Base-by-base conservation (phyloP, 1,284 basidiomycete species). In the Ceratobasidium sp. region DNA sequence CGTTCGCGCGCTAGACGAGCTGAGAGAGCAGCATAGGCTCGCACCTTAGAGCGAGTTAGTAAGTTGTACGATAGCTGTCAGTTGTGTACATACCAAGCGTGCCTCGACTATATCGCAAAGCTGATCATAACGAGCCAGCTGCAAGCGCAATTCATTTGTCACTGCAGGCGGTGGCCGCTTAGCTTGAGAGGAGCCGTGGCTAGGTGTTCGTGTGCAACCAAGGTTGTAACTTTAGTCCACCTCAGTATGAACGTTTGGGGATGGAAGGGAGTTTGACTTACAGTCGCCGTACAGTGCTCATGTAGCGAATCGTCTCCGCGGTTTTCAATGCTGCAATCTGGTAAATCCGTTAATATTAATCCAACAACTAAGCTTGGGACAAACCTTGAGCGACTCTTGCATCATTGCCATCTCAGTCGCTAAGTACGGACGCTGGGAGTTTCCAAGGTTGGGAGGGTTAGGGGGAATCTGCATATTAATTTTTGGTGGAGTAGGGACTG, bases 91-190 rank as follows among this genome's bases (percentile, higher is more conserved):
- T 82, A 90, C 92, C 78, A 94, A 81, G 71, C 90, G 89, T 47
- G 89, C 86, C 81, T 94, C 92, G 67, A 94, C 88, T 2, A 88
- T 85, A 81, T 94, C 92, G 79, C 91, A 93, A 7, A 94, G 80
- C 80, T 92, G 91, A 80, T 94, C 91, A 79, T 91, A 94, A 80
- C 88, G 90, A 81, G 92, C 91, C 1, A 93, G 84, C 80, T 93
- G 92, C 47, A 88, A 87, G 15, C 92, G 91, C 28, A 94, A 85
- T 17, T 90, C 86, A 5, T 88, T 85, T 6, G 88, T 90, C 20
- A 93, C 82, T 7, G 90, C 87, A 17, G 84, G 88, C 5, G 92
- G 92, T 39, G 92, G 92, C 73, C 87, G 83, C n/a, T 88, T 86
- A 1, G 88, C 88, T 80, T 90, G 86, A 20, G 60, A 54, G 31